Percentiles rank a stretch among this genome's conserved stretches.
Conservation (phyloP, 164 flowering plant species). For the Platanus orientalis region DNA sequence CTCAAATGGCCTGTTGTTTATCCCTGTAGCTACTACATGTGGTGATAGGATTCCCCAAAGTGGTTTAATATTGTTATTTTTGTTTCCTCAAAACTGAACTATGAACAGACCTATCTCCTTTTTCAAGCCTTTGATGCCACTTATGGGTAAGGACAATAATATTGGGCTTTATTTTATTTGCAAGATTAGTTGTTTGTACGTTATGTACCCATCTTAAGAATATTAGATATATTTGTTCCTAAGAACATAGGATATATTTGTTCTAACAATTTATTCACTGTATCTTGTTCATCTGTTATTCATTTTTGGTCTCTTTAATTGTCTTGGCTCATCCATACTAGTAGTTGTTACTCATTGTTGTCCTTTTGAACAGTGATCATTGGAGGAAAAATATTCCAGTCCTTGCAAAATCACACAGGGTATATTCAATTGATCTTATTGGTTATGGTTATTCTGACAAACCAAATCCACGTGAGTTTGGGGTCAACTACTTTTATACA, state of each 20-base stretch:
- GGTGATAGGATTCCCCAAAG: too few species aligned
- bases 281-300: not conserved
- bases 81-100: too few species aligned
- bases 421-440: slow-evolving; percentile 84
- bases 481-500: slow-evolving; percentile 57
- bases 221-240: not conserved
- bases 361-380: slow-evolving; percentile 61
- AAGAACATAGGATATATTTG: not conserved
- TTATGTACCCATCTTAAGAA: not conserved
- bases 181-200: not conserved
- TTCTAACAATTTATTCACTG: not conserved
- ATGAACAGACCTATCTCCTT: too few species aligned
- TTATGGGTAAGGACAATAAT: too few species aligned
- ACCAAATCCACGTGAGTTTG: slow-evolving; percentile 81
- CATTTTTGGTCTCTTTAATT: not conserved
- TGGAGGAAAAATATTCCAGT: slow-evolving; percentile 90
- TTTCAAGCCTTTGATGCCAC: too few species aligned
- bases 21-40: too few species aligned
- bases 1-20: too few species aligned
- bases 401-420: slow-evolving; percentile 70
- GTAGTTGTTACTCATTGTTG: slow-evolving; percentile 3
- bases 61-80: too few species aligned
- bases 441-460: slow-evolving; percentile 98
- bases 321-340: not conserved
- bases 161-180: not conserved